Percentiles rank a stretch among this genome's conserved stretches.
Conservation (phyloP, 306 rosid species). For the Hylodesmum podocarpum region DNA sequence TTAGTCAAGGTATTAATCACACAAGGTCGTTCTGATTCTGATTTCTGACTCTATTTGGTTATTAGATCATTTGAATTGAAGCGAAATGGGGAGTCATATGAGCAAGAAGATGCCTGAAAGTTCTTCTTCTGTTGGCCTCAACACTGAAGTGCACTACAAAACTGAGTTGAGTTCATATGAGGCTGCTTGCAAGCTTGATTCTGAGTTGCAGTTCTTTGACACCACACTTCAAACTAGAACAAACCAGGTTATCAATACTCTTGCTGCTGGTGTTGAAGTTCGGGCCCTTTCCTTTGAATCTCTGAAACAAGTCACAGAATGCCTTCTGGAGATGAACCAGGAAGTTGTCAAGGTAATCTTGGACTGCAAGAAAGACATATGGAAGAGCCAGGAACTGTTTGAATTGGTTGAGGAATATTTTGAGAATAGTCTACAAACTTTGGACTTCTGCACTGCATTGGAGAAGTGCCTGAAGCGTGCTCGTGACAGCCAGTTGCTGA, state of each 20-base stretch:
- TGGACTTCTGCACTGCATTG: conserved; percentile 87
- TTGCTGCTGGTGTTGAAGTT: conserved; percentile 81
- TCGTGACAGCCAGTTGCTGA: conserved; percentile 74
- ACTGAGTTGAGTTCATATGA: conserved; percentile 73
- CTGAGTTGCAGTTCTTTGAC: conserved; percentile 77
- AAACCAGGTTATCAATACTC: conserved; percentile 70
- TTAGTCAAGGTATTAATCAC: not conserved
- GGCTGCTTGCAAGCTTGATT: conserved; percentile 77
- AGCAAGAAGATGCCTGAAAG: conserved; percentile 68
- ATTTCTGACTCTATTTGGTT: conserved; percentile 21
- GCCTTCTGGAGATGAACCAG: conserved; percentile 92
- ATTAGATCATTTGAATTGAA: conserved; percentile 31
- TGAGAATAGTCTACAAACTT: conserved; percentile 80
- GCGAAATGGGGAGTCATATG: conserved; percentile 75
- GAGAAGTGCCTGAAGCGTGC: conserved; percentile 80
- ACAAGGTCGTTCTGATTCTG: conserved; percentile 30
- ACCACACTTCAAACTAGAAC: conserved; percentile 70
- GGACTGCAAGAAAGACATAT: conserved; percentile 92
- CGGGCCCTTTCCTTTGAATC: conserved; percentile 86
- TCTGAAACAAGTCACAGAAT: conserved; percentile 72
- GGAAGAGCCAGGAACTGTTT: conserved; percentile 84
- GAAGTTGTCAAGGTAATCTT: conserved; percentile 88
- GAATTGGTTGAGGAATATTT: conserved; percentile 93
- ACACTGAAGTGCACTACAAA: conserved; percentile 49
- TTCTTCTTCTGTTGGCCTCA: conserved; percentile 41